These are phyloP conservation scores for Dovyalis caffra DNA, from an alignment of 345 rosid genomes.

Conservation along the genomic window DNA sequence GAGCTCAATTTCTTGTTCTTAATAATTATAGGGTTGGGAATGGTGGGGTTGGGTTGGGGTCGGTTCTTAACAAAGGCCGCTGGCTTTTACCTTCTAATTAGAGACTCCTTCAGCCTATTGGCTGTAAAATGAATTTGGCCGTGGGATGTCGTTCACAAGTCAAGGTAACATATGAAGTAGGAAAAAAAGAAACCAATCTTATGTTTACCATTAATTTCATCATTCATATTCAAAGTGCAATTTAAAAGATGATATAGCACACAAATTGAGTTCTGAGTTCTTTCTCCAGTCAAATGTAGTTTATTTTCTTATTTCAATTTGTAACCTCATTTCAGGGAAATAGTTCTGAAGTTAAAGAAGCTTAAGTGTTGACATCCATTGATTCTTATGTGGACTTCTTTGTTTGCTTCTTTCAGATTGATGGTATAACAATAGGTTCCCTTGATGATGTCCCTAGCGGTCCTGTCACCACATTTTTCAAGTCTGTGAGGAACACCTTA, in stretches of 20 bases:
- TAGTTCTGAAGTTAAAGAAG: not conserved
- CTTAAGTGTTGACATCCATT: not conserved
- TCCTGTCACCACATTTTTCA: conserved; percentile 69
- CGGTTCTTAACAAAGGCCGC: not conserved
- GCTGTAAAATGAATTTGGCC: not conserved
- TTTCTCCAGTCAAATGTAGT: not conserved
- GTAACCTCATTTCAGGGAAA: not conserved
- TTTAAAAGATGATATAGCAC: not conserved
- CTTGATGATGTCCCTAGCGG: conserved; percentile 75
- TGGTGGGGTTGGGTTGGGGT: not conserved
- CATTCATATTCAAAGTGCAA: too few species aligned
- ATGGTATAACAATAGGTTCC: conserved; percentile 72
- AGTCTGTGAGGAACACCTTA: conserved; percentile 76
- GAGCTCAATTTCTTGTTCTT: conserved; percentile 7
- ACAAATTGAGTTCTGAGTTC: not conserved
- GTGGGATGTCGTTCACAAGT: not conserved
- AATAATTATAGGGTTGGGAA: too few species aligned
- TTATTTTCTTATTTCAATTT: not conserved
- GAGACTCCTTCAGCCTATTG: not conserved
- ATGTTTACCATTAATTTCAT: too few species aligned
- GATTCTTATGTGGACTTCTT: conserved; percentile 19
- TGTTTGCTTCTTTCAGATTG: conserved; percentile 55
- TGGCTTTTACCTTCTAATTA: not conserved
- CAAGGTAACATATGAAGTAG: not conserved
- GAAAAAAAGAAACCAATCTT: not conserved